Percentiles rank a stretch among this genome's conserved stretches.
phyloP scores from a whole-genome alignment of 805 yeast species.

The Candida yuanshanica region DNA sequence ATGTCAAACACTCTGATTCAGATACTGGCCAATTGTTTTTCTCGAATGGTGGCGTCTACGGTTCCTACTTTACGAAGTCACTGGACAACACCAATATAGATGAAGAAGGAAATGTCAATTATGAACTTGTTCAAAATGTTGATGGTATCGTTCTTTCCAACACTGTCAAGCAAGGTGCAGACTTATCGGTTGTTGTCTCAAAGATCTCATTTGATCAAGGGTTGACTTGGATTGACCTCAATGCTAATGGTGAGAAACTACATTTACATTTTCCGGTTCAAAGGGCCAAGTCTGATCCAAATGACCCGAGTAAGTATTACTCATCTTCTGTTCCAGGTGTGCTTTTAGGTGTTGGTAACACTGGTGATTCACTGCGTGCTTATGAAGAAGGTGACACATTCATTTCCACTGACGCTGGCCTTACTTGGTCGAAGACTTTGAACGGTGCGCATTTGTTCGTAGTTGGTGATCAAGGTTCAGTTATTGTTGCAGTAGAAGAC shows the following conservation, averaged over 20 bases:
- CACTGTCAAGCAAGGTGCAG: constrained; percentile 18
- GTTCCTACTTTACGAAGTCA: constrained; percentile 43
- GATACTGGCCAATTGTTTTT: constrained; percentile 27
- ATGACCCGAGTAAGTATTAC: constrained; percentile 25
- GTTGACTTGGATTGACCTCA: constrained; percentile 26
- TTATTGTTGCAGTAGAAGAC: constrained; percentile 56
- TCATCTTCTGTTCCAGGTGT: constrained; percentile 42
- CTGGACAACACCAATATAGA: constrained; percentile 36
- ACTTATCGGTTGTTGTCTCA: constrained; percentile 18
- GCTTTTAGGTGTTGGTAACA: constrained; percentile 37
- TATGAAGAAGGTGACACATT: constrained; percentile 41
- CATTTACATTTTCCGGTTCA: constrained; percentile 31
- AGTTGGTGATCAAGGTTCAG: constrained; percentile 76
- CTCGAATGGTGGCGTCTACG: constrained; percentile 46
- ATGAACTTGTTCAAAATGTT: constrained; percentile 38
- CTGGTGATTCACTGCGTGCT: constrained; percentile 22
- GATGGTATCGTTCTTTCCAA: constrained; percentile 62
- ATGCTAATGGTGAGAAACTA: constrained; percentile 28
- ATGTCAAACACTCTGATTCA: constrained; percentile 22
- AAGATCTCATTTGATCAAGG: constrained; percentile 36
- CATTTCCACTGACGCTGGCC: constrained; percentile 72
- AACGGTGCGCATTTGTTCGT: constrained; percentile 48
- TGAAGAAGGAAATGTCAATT: constrained; percentile 26
- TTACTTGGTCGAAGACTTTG: constrained; percentile 56
- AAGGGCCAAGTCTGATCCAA: constrained; percentile 17